Conservation (phyloP, 2,329 filamentous ascomycete genomes). For the Metarhizium brunneum region DNA sequence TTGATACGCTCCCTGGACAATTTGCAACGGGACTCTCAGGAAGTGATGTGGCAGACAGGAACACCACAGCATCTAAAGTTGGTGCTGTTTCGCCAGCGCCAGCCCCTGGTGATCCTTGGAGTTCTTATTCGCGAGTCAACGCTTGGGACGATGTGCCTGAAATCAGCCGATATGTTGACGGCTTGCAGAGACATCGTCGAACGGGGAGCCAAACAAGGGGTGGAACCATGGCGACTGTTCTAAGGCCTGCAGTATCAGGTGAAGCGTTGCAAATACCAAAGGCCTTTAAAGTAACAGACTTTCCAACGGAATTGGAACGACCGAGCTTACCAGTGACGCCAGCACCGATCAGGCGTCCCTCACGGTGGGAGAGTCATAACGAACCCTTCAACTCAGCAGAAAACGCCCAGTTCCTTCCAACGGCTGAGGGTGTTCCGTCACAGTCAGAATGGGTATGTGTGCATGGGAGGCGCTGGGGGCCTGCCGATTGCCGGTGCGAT, state of each 20-base stretch:
- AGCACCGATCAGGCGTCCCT: slow-evolving; percentile 62
- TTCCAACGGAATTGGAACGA: slow-evolving; percentile 71
- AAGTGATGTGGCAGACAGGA: neutral
- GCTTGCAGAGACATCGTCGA: slow-evolving; percentile 53
- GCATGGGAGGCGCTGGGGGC: slow-evolving; percentile 40
- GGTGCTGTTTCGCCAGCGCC: neutral
- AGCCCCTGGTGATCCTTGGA: slow-evolving; percentile 51
- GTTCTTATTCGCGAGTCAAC: slow-evolving; percentile 65
- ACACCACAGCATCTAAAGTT: neutral
- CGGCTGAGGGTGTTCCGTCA: slow-evolving; percentile 72
- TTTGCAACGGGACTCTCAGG: neutral
- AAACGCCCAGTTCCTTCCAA: slow-evolving; percentile 50
- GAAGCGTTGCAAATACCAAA: slow-evolving; percentile 15
- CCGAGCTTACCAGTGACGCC: slow-evolving; percentile 88
- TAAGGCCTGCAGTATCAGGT: neutral
- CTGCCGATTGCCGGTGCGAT: slow-evolving; percentile 44
- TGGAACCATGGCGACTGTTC: neutral
- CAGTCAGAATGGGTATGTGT: slow-evolving; percentile 93
- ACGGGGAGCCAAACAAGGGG: slow-evolving; percentile 18
- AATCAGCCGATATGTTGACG: slow-evolving; percentile 80
- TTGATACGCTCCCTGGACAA: neutral
- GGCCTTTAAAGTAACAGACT: slow-evolving; percentile 70
- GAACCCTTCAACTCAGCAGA: slow-evolving; percentile 39
- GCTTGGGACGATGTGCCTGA: slow-evolving; percentile 89
- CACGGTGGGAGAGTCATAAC: slow-evolving; percentile 48